Evolutionary conservation across 108 stramenopile genomes (phyloP), one percentile per base, ranked within the genome.

Genomic region (Poteriospumella lacustris): DNA sequence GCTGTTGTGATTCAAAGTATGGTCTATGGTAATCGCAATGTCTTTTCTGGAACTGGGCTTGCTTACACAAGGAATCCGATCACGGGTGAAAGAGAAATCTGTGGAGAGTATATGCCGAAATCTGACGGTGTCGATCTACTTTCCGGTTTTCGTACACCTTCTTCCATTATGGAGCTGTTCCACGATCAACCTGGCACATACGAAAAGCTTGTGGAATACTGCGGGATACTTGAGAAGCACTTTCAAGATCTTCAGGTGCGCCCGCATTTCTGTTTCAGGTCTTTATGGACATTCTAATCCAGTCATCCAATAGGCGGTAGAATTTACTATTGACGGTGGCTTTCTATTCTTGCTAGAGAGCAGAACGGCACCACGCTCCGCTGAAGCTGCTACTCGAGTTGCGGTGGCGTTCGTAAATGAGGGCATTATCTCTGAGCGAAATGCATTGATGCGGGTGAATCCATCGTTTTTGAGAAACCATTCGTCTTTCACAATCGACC

Each of bases 21-120:
- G 64, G 64, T 67, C 31, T 67, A 15, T 67, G 64, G 64, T 9
- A 67, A 67, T 41, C 36, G 9, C 12, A 67, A 67, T 67, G 9
- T 41, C 12, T 19, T 9, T 19, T 67, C 64, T 9, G 64, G 64
- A 15, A 19, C 31, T 9, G 64, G 64, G 31, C 9, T 12, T 52
- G 47, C 19, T 52, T 15, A 9, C 15, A 52, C 15, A 9, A 52
- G 47, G 19, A 52, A 52, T 52, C 47, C 47, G 19, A 52, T 52
- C 19, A 52, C 47, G 9, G 47, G 47, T 52, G 47, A 52, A 9
- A 52, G 19, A 52, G 47, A 52, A 19, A 9, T 52, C 47, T 52
- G 9, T 52, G 47, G 47, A 15, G 9, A 15, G 9, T 52, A 19
- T 19, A 52, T 19, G 9, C 9, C 9, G 19, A 52, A 15, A 15